Percentiles rank a stretch among this genome's conserved stretches.
Conservation (phyloP, 257 asterid genomes). For the Solanum sitiens region DNA sequence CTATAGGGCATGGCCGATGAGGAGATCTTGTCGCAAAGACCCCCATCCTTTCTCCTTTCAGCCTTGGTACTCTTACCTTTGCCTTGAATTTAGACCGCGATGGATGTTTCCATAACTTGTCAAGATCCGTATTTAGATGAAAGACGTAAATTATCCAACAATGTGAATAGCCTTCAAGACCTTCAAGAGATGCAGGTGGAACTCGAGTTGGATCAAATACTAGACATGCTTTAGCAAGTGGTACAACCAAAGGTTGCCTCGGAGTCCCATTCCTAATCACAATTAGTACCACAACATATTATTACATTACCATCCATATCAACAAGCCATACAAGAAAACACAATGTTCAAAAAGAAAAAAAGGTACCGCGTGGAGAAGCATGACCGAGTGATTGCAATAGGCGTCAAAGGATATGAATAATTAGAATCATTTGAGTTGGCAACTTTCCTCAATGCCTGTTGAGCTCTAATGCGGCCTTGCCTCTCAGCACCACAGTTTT, state of each 20-base stretch:
- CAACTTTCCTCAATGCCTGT: conserved; percentile 62
- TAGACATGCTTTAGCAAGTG: conserved; percentile 81
- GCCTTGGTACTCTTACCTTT: conserved; percentile 92
- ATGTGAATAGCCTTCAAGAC: conserved; percentile 82
- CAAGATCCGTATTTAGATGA: conserved; percentile 86
- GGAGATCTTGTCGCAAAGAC: conserved; percentile 97
- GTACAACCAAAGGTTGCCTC: conserved; percentile 93
- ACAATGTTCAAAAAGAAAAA: not conserved
- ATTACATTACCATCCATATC: not conserved
- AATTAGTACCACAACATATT: not conserved
- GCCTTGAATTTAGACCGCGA: conserved; percentile 81
- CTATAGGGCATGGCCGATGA: conserved; percentile 97
- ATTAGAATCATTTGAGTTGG: conserved; percentile 23
- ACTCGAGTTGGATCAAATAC: conserved; percentile 58
- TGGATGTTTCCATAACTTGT: conserved; percentile 85
- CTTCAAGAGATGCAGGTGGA: conserved; percentile 83
- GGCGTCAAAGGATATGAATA: conserved; percentile 77
- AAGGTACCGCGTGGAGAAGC: conserved; percentile 81
- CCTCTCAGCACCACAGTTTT: conserved; percentile 76
- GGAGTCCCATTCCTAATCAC: conserved; percentile 66
- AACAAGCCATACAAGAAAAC: not conserved
- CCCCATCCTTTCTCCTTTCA: conserved; percentile 79
- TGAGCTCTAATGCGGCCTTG: conserved; percentile 94
- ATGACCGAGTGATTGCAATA: conserved; percentile 63
- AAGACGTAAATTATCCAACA: conserved; percentile 92